Percentiles rank a stretch among this genome's conserved stretches.
These are phyloP conservation scores for Kuraishia capsulata DNA, from an alignment of 805 yeast genomes.

Conservation along the genomic window DNA sequence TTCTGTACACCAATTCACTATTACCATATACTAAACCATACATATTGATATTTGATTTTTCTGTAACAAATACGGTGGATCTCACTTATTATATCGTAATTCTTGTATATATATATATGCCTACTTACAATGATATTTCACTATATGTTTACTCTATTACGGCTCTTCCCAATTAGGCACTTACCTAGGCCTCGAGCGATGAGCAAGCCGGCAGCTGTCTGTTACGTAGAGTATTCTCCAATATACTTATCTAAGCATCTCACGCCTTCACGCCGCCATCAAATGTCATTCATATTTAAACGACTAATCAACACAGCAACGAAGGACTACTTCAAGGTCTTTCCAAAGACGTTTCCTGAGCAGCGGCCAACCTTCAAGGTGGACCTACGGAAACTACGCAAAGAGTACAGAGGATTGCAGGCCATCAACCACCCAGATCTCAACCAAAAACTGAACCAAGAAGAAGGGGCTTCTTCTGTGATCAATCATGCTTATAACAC, in stretches of 20 bases:
- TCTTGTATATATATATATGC: too few species aligned
- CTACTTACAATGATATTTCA: too few species aligned
- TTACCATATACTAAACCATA: too few species aligned
- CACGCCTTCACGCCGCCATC: too few species aligned
- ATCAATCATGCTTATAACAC: constrained; percentile 75
- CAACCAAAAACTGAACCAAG: constrained; percentile 19
- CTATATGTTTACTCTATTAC: not conserved
- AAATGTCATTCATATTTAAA: not conserved
- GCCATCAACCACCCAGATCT: constrained; percentile 77
- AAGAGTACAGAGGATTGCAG: constrained; percentile 71
- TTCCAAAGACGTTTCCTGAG: constrained; percentile 66
- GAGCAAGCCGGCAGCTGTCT: too few species aligned
- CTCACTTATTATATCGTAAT: too few species aligned
- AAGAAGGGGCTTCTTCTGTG: constrained; percentile 33
- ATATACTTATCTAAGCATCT: too few species aligned
- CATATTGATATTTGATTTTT: not conserved
- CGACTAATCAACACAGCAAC: not conserved
- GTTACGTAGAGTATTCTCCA: too few species aligned
- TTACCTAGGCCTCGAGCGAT: too few species aligned
- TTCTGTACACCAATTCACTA: too few species aligned
- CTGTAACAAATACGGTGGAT: too few species aligned
- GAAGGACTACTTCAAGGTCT: constrained; percentile 36
- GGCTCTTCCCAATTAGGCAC: too few species aligned
- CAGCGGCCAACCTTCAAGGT: constrained; percentile 59
- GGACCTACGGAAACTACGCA: constrained; percentile 46